Percentiles rank a stretch among this genome's conserved stretches.
Conservation (phyloP, 495 filamentous ascomycete species). For the Neurospora sp. region DNA sequence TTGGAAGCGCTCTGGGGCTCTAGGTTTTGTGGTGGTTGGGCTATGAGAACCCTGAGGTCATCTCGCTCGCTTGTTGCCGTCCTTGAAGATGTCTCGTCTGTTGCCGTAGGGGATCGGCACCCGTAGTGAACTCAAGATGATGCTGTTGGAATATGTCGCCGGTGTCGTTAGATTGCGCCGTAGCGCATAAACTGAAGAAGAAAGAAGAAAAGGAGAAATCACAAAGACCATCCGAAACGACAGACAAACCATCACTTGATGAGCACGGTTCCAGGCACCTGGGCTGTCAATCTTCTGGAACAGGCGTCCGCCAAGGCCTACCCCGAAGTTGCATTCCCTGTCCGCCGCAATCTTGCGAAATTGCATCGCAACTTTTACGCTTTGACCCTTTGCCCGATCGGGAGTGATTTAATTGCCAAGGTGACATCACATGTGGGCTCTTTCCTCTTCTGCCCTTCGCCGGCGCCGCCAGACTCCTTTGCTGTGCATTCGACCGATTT, state of each 20-base stretch:
- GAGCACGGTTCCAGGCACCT: not conserved
- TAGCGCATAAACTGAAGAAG: constrained; percentile 2
- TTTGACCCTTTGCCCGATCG: constrained; percentile 11
- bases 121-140: not conserved
- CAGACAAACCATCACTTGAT: not conserved
- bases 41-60: constrained; percentile 15
- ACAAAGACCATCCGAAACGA: not conserved
- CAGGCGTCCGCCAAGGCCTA: constrained; percentile 3
- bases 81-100: not conserved
- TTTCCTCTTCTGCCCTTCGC: not conserved
- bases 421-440: not conserved
- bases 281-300: not conserved
- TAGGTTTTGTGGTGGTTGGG: not conserved
- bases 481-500: not conserved
- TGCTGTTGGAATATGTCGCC: not conserved
- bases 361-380: constrained; percentile 12
- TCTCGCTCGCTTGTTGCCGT: constrained; percentile 7
- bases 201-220: not conserved
- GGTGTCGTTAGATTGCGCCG: constrained; percentile 6
- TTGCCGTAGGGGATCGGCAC: not conserved
- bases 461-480: not conserved
- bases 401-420: not conserved
- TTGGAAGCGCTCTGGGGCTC: not conserved
- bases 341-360: constrained; percentile 19
- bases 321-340: constrained; percentile 11